Percentiles rank a stretch among this genome's conserved stretches.
phyloP scores from a whole-genome alignment of 108 stramenopile genomes.

The Thalassiosira profunda region DNA sequence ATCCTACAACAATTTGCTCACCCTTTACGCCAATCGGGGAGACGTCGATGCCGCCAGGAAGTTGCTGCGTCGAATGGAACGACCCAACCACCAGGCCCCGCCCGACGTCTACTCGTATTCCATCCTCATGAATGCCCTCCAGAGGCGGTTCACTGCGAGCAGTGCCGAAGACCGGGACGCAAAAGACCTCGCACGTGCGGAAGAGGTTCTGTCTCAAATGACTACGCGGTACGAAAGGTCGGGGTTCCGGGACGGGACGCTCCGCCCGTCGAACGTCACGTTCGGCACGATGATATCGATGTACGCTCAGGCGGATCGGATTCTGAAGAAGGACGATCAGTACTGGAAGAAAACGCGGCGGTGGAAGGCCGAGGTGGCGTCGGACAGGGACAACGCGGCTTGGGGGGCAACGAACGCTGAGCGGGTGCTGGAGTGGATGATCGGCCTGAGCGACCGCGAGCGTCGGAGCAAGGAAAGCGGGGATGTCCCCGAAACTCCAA shows the following conservation, averaged over 20 bases:
- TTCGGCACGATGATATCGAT: conserved; percentile 38
- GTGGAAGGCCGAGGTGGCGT: conserved; percentile 8
- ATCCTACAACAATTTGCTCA: conserved; percentile 55
- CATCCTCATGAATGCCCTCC: conserved; percentile 40
- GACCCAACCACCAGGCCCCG: neutral
- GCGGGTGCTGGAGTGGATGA: conserved; percentile 48
- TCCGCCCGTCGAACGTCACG: conserved; percentile 34
- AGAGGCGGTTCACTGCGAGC: conserved; percentile 32
- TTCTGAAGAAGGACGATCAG: neutral
- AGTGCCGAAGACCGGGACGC: conserved; percentile 11
- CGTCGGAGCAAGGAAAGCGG: conserved; percentile 13
- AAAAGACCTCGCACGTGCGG: conserved; percentile 34
- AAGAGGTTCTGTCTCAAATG: conserved; percentile 26
- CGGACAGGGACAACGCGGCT: conserved; percentile 13
- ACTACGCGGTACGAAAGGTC: conserved; percentile 26
- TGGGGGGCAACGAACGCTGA: conserved; percentile 51
- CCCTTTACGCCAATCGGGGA: conserved; percentile 51
- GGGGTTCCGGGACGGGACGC: conserved; percentile 5
- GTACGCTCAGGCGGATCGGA: conserved; percentile 38
- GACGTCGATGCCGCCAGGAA: conserved; percentile 38
- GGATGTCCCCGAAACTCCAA: neutral
- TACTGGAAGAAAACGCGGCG: conserved; percentile 10
- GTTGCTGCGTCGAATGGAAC: conserved; percentile 25
- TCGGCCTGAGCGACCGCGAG: conserved; percentile 32
- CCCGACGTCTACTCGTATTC: conserved; percentile 43